Evolutionary conservation across 495 filamentous ascomycete genomes (phyloP).

Genomic region (Parathielavia appendiculata): DNA sequence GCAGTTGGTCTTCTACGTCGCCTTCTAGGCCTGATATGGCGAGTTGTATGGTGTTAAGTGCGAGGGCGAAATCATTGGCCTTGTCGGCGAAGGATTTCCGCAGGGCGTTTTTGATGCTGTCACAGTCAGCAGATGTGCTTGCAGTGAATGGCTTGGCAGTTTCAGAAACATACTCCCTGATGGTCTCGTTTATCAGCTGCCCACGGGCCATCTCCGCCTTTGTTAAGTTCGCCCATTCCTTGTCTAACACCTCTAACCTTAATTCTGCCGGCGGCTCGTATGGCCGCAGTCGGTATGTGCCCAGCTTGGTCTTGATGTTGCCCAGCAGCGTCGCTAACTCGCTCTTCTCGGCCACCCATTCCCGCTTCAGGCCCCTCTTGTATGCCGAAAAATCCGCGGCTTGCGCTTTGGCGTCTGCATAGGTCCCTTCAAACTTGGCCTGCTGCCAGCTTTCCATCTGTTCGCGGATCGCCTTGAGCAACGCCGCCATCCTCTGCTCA

Average conservation of each 20-base stretch:
- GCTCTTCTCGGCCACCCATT: constrained; percentile 96
- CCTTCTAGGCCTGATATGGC: constrained; percentile 93
- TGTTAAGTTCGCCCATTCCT: constrained; percentile 73
- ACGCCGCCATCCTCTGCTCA: constrained; percentile 76
- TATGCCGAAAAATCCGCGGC: constrained; percentile 73
- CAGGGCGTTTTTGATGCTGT: constrained; percentile 87
- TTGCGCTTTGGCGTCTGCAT: constrained; percentile 88
- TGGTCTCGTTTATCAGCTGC: constrained; percentile 94
- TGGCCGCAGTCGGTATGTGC: constrained; percentile 83
- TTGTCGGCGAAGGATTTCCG: constrained; percentile 90
- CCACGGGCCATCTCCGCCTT: constrained; percentile 78
- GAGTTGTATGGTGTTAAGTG: constrained; percentile 85
- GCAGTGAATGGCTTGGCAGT: not conserved
- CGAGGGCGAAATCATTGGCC: constrained; percentile 93
- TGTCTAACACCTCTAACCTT: constrained; percentile 70
- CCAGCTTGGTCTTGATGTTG: constrained; percentile 98
- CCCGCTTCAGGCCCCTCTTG: constrained; percentile 80
- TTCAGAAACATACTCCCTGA: constrained; percentile 64
- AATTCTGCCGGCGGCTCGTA: constrained; percentile 85
- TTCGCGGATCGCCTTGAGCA: constrained; percentile 66
- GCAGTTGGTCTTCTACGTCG: constrained; percentile 88
- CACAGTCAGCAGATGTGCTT: constrained; percentile 6
- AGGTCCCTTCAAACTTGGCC: constrained; percentile 82
- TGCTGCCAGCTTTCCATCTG: constrained; percentile 71
- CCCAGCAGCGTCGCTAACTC: constrained; percentile 87